A percentile compares a stretch with the other conserved stretches of the same genome.
phyloP scores from a whole-genome alignment of 495 filamentous ascomycete genomes.

The Penicillium malachiteum region DNA sequence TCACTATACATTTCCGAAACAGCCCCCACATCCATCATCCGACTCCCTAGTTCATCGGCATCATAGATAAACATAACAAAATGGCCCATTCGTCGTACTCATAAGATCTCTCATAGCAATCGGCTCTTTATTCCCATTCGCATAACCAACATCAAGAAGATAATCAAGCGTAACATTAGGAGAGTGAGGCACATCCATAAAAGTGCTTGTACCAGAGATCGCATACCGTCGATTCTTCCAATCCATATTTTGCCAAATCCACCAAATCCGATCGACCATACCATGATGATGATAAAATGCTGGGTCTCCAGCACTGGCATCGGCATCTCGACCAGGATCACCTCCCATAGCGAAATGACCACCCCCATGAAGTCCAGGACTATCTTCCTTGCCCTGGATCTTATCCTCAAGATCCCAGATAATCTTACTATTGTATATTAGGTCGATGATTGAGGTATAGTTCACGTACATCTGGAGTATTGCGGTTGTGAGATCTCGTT shows the following conservation, averaged over 20 bases:
- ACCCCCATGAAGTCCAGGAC: slow-evolving; percentile 56
- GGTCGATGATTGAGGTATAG: slow-evolving; percentile 42
- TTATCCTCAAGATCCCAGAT: slow-evolving; percentile 51
- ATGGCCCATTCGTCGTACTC: slow-evolving; percentile 52
- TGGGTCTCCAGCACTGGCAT: slow-evolving; percentile 61
- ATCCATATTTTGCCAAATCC: slow-evolving; percentile 69
- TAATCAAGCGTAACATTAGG: slow-evolving; percentile 49
- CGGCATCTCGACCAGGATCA: slow-evolving; percentile 60
- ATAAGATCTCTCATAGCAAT: slow-evolving; percentile 46
- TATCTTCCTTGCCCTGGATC: slow-evolving; percentile 47
- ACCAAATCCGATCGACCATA: slow-evolving; percentile 67
- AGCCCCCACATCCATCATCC: not conserved
- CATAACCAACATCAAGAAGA: slow-evolving; percentile 41
- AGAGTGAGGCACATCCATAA: slow-evolving; percentile 52
- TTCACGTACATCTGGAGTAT: slow-evolving; percentile 46
- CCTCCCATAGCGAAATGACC: slow-evolving; percentile 66
- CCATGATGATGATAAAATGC: slow-evolving; percentile 70
- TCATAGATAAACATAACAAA: slow-evolving; percentile 57
- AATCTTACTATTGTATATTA: slow-evolving; percentile 42
- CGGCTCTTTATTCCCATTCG: slow-evolving; percentile 26
- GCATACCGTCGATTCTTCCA: slow-evolving; percentile 39
- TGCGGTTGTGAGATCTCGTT: slow-evolving; percentile 57
- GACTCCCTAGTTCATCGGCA: not conserved
- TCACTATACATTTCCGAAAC: not conserved
- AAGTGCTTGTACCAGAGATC: slow-evolving; percentile 55